Conservation (phyloP, 2,329 filamentous ascomycete genomes). For the Pseudogymnoascus sp. region DNA sequence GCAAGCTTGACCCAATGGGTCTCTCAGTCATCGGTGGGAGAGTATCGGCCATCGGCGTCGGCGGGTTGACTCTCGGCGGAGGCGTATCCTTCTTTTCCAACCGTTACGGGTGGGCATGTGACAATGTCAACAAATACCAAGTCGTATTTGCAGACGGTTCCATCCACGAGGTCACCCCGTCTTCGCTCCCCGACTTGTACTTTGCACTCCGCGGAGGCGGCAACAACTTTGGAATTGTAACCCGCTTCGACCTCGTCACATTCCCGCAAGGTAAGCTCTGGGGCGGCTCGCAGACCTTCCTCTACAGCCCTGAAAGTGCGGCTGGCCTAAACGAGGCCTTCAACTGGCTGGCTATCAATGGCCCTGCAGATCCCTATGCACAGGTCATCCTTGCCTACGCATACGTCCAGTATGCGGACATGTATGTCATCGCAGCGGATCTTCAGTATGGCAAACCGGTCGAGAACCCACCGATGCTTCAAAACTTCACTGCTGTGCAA, state of each 20-base stretch:
- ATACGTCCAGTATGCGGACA: background rate
- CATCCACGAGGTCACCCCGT: conserved; percentile 22
- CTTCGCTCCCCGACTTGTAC: conserved; percentile 39
- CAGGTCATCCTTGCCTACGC: conserved; percentile 22
- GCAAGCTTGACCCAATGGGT: conserved; percentile 25
- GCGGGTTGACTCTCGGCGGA: conserved; percentile 18
- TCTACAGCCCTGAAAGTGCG: background rate
- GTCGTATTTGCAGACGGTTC: conserved; percentile 29
- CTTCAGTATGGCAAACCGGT: conserved; percentile 11
- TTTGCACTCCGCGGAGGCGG: conserved; percentile 49
- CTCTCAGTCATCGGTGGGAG: conserved; percentile 34
- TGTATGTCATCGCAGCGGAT: conserved; percentile 11
- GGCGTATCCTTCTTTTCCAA: conserved; percentile 20
- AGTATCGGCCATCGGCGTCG: conserved; percentile 20
- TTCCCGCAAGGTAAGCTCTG: conserved; percentile 16
- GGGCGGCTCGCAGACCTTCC: conserved; percentile 12
- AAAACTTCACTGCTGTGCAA: conserved; percentile 15
- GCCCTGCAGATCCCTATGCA: conserved; percentile 21
- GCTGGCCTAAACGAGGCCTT: background rate
- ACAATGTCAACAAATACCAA: conserved; percentile 18
- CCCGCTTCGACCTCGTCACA: conserved; percentile 38
- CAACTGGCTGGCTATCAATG: background rate
- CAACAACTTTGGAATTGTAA: conserved; percentile 48
- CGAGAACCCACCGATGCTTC: conserved; percentile 15
- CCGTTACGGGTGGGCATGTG: conserved; percentile 19